Evolutionary conservation across 129 eudicot species (phyloP), one percentile per base, ranked within the genome.

Genomic region (Deinandra increscens): DNA sequence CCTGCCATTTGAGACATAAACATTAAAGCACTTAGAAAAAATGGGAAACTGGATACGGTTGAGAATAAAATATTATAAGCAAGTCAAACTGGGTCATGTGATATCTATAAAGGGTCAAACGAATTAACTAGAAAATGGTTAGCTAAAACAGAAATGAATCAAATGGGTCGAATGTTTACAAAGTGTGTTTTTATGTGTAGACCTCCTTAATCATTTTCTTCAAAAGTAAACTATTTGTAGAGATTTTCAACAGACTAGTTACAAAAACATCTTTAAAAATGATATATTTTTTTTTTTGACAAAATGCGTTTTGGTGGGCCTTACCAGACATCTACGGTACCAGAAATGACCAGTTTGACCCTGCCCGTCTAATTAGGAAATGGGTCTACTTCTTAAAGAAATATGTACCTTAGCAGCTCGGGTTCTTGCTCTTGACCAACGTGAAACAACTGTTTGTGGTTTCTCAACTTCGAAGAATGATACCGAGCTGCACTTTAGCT

Each of bases 341-440:
- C 66, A 0, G 0, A 59, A 34, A 34, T 58, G 41, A 60, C 66
- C 22, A 2, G 9, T 58, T 58, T 6, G 39, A 58, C 39, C 39
- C 39, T 46, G 42, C 22, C 26, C 6, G 6, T 36, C 14, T n/a
- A 6, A 36, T 33, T 33, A 7, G 26, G 45, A 14, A 5, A 46
- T 4, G 44, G 14, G 51, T 59, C 64, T 15, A 62, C 36, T 75
- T 34, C 10, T 37, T 11, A 37, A 55, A 26, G 29, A 33, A 66
- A 58, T 4, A 6, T 44, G 56, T 69, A 90, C 97, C 91, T 87
- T 91, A 69, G 97, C 97, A 26, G 91, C 97, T 71, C 85, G 81
- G 14, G 91, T 83, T 73, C 87, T 81, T 41, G 97, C 97, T 75
- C 95, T 80, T 31, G 91, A 83, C 97, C 97, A 91, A 18, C 91